Base-by-base conservation (phyloP, 495 filamentous ascomycete genomes). In the Cryomyces antarcticus region DNA sequence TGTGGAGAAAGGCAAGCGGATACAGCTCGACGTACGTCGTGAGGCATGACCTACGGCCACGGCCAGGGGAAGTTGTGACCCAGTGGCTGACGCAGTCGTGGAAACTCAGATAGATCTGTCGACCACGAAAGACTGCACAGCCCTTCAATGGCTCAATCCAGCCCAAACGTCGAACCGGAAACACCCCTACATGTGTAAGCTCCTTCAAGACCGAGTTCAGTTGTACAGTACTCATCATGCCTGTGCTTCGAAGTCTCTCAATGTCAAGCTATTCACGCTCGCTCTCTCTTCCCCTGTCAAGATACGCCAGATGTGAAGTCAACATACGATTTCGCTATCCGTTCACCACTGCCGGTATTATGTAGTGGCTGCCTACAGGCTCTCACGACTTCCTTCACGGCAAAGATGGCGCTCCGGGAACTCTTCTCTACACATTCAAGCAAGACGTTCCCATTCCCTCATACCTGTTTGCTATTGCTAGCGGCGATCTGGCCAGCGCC, bases 231-330 rank as follows among this genome's bases (percentile, higher is more conserved):
- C 10, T 24, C 17, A 24, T 24, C 17, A 24, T 24, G 17, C 17
- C 17, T 31, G 6, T 34, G 37, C 6, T 7, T 7, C 6, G 17
- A 42, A 75, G 71, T 94, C 67, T 88, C 82, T 33, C 88, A 96
- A 72, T 93, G 86, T 60, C 88, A 97, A 64, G 85, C 87, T 34
- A 97, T 97, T 50, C 82, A 95, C 51, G 82, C 80, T 28, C 73
- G 88, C 40, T 93, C 84, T 24, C 69, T 95, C 42, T 93, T 94
- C 59, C 89, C 89, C 9, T 95, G 86, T 59, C 88, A 97, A 65
- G 88, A 97, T 59, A 95, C 89, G 0, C 88, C 88, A 27, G 84
- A 92, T 56, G 77, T 95, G 46, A 97, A 97, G 62, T 81, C 77
- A 36, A 87, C 83, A 4, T 82, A 85, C 61, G 70, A 78, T 43